phyloP scores from a whole-genome alignment of 2,329 filamentous ascomycete genomes.

The Arthrinium phaeospermum region DNA sequence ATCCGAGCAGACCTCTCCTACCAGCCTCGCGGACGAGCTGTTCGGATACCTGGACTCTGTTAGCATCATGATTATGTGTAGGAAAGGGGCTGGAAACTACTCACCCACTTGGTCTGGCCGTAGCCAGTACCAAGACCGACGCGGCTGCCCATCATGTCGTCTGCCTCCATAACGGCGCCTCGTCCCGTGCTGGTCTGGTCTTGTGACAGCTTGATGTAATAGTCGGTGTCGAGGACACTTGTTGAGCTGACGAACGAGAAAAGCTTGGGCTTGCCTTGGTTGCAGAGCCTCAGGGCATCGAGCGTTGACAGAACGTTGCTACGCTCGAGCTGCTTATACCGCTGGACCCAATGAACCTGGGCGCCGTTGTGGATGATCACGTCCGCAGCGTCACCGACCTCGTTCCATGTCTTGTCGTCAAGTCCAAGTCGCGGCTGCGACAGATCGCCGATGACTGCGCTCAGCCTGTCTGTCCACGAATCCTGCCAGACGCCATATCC shows the following conservation, averaged over 20 bases:
- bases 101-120: conserved; percentile 85
- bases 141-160: conserved; percentile 78
- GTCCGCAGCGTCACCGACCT: conserved; percentile 70
- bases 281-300: conserved; percentile 76
- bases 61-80: not conserved
- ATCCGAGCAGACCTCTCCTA: conserved; percentile 73
- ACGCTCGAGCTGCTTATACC: conserved; percentile 72
- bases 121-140: conserved; percentile 85
- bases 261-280: conserved; percentile 76
- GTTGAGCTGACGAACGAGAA: conserved; percentile 86
- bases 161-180: conserved; percentile 71
- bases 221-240: conserved; percentile 78
- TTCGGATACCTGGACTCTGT: conserved; percentile 44
- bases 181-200: conserved; percentile 65
- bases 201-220: conserved; percentile 78
- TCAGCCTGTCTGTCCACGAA: conserved; percentile 69
- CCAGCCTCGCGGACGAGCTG: conserved; percentile 80
- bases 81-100: not conserved
- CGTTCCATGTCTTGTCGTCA: conserved; percentile 68
- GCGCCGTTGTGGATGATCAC: conserved; percentile 84
- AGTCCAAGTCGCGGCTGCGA: conserved; percentile 76
- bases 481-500: conserved; percentile 83
- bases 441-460: conserved; percentile 75
- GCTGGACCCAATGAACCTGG: conserved; percentile 79
- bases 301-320: conserved; percentile 83